Evolutionary conservation across 129 eudicot genomes (phyloP).

Genomic region (Scalesia atractyloides): DNA sequence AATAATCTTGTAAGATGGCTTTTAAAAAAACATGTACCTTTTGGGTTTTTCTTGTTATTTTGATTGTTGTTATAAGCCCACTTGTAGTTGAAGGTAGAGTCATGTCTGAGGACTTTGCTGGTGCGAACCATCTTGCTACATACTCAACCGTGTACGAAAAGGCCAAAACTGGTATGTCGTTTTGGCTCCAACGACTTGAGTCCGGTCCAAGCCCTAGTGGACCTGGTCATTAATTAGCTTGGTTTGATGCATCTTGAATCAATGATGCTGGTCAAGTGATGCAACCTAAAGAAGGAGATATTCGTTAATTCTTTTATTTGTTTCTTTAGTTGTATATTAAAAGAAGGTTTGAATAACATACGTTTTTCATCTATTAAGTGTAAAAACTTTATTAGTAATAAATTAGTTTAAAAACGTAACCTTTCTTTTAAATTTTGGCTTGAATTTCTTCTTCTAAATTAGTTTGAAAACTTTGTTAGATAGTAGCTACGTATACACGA

Average conservation of each 20-base stretch:
- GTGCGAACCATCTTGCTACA: conserved; percentile 24
- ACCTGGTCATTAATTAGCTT: conserved; percentile 41
- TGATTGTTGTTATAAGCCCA: conserved; percentile 27
- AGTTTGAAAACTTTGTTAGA: no score
- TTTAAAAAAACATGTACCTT: conserved; percentile 25
- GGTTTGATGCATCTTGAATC: background rate
- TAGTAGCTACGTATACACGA: no score
- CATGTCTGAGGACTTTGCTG: conserved; percentile 31
- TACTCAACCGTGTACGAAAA: conserved; percentile 34
- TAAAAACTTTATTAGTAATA: background rate
- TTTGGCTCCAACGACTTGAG: conserved; percentile 32
- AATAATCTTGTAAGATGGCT: conserved; percentile 16
- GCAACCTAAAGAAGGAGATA: background rate
- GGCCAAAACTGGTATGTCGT: conserved; percentile 28
- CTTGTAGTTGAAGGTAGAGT: conserved; percentile 30
- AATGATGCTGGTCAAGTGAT: background rate
- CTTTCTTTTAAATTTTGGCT: background rate
- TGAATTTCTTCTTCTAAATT: background rate
- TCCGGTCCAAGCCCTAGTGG: conserved; percentile 46
- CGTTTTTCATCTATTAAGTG: background rate
- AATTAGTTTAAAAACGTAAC: background rate
- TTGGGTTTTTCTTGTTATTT: conserved; percentile 28
- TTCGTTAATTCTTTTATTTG: conserved; percentile 1
- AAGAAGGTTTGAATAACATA: background rate
- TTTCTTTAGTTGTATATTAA: background rate